Evolutionary conservation across 2,329 filamentous ascomycete species (phyloP), one percentile per base, ranked within the genome.

Genomic region (Penicillium sclerotigenum): DNA sequence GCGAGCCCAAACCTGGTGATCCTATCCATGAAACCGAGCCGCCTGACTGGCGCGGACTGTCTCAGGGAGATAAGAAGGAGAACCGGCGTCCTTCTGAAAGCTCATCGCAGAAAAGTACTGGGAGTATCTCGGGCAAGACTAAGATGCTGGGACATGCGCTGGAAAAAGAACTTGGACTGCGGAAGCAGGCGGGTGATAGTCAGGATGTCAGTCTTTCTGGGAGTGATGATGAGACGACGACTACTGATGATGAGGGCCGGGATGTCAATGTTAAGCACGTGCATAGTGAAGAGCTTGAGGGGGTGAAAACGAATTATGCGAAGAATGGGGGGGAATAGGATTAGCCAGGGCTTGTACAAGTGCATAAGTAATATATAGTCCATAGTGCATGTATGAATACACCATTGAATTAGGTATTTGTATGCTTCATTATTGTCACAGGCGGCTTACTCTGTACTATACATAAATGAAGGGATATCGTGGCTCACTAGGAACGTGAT

Each of bases 41-140:
- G 1, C 85, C 90, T 0, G 85, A 95, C 68, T 96, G 91, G 91
- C 85, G 86, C 57, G 88, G 88, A 24, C 13, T 50, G 18, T 18
- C 47, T 1, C 78, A 71, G 0, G 76, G 80, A 16, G 60, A 64
- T 24, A 37, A 47, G 18, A 33, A 47, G 26, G 47, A 61, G 22
- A 57, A 61, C 11, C 53, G 51, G 41, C 16, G 9, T 24, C 41
- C 37, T 11, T 54, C 50, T 16, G n/a, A 26, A 34, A 54, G 20
- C 5, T 20, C 16, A 4, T 43, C 41, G 10, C 24, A 49, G 7
- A 26, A 31, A 24, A 45, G 49, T 48, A 50, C 26, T 31, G 18
- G 31, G 0, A 46, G 46, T 43, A 6, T 56, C 14, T 24, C 52
- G 20, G 33, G 41, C 50, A 48, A 45, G 52, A 50, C 40, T 40